Percentiles rank a stretch among this genome's conserved stretches.
phyloP scores from a whole-genome alignment of 306 rosid species.

The Elaeagnus macrophylla region DNA sequence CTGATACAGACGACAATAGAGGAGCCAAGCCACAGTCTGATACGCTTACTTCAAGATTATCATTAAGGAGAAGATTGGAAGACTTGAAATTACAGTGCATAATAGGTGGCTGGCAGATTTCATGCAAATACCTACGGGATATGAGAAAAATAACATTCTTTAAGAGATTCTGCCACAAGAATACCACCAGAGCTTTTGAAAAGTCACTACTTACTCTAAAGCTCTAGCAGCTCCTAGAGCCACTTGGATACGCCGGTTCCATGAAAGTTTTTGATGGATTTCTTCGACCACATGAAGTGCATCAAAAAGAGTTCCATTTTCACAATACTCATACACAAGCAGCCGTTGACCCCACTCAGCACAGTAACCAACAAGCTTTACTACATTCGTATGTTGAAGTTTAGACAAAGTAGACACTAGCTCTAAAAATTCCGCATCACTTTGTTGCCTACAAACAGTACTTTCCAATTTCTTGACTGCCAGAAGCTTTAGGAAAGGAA shows the following conservation, averaged over 20 bases:
- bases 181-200: conserved; percentile 2
- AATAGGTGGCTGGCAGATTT: conserved; percentile 56
- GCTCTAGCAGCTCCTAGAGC: conserved; percentile 83
- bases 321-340: conserved; percentile 58
- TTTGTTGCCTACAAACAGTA: conserved; percentile 37
- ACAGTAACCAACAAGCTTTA: conserved; percentile 67
- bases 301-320: conserved; percentile 63
- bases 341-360: conserved; percentile 55
- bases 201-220: conserved; percentile 47
- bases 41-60: conserved; percentile 39
- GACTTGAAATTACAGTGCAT: conserved; percentile 68
- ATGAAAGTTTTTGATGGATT: conserved; percentile 43
- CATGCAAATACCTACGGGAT: conserved; percentile 61
- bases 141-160: conserved; percentile 2
- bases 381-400: conserved; percentile 52
- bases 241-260: conserved; percentile 52
- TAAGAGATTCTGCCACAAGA: too few species aligned
- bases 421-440: conserved; percentile 50
- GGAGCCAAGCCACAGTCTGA: conserved; percentile 72
- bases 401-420: conserved; percentile 49
- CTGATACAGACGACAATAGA: conserved; percentile 47
- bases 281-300: conserved; percentile 56
- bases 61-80: conserved; percentile 63
- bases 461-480: conserved; percentile 70
- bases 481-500: conserved; percentile 37